Percentiles rank a stretch among this genome's conserved stretches.
Conservation (phyloP, 495 filamentous ascomycete species). For the Penicillium subrubescens region DNA sequence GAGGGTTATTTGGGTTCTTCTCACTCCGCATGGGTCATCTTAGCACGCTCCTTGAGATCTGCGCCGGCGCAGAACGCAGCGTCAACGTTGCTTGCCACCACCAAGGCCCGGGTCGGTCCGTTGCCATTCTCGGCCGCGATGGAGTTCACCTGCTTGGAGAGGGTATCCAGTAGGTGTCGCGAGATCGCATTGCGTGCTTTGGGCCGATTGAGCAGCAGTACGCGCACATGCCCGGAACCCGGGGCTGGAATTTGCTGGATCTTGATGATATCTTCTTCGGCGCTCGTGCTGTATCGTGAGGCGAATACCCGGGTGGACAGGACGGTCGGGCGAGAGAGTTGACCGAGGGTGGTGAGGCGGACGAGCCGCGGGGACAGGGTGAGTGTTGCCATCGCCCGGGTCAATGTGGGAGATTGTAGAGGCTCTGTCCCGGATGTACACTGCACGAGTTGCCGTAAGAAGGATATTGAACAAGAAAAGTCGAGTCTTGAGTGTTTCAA, state of each 20-base stretch:
- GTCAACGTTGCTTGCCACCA: conserved; percentile 77
- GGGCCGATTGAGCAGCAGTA: conserved; percentile 86
- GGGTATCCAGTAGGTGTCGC: conserved; percentile 65
- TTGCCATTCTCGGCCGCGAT: conserved; percentile 68
- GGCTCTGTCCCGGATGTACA: background rate
- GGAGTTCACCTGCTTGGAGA: conserved; percentile 67
- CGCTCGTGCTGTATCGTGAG: conserved; percentile 40
- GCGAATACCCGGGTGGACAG: conserved; percentile 32
- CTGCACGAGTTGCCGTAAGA: background rate
- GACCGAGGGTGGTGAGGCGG: conserved; percentile 26
- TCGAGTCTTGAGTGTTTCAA: background rate
- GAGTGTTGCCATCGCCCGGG: conserved; percentile 20
- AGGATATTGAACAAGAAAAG: background rate
- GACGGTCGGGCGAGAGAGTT: conserved; percentile 21
- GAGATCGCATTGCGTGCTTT: conserved; percentile 89
- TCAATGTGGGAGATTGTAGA: conserved; percentile 5
- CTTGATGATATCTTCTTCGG: conserved; percentile 60
- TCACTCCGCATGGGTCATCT: conserved; percentile 71
- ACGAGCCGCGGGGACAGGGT: conserved; percentile 38
- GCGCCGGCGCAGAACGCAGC: conserved; percentile 90
- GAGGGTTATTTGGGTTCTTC: conserved; percentile 7
- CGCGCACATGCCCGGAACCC: conserved; percentile 78
- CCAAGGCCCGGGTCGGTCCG: conserved; percentile 70
- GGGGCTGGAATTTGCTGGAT: conserved; percentile 75
- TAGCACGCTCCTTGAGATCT: conserved; percentile 84